These are phyloP conservation scores for Pleurotus cornucopiae DNA, from an alignment of 768 basidiomycete species.

Conservation along the genomic window DNA sequence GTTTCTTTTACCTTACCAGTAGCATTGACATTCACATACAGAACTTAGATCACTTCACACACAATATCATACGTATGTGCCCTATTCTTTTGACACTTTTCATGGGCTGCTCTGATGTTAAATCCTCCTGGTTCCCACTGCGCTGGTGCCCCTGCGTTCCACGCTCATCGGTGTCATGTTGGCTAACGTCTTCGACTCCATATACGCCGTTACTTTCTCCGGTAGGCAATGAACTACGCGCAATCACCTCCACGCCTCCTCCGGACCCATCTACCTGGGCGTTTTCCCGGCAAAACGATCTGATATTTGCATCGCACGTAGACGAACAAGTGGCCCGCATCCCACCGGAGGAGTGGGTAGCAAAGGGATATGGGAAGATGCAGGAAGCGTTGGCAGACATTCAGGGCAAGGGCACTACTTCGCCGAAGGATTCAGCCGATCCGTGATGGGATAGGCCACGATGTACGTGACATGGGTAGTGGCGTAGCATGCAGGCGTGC, in stretches of 20 bases:
- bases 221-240: constrained; percentile 54
- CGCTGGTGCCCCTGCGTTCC: not conserved
- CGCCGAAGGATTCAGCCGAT: too few species aligned
- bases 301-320: constrained; percentile 37
- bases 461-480: too few species aligned
- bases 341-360: constrained; percentile 55
- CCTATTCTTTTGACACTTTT: not conserved
- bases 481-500: too few species aligned
- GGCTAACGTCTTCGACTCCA: not conserved
- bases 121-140: not conserved
- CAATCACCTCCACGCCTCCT: constrained; percentile 54
- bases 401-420: too few species aligned
- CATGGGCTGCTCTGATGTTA: constrained; percentile 4
- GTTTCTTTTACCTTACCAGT: too few species aligned
- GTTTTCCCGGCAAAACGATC: constrained; percentile 56
- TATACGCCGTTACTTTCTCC: constrained; percentile 4
- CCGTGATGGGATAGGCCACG: too few species aligned
- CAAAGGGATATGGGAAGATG: constrained; percentile 42
- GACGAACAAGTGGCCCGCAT: constrained; percentile 32
- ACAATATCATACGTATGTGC: constrained; percentile 58
- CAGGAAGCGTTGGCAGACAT: constrained; percentile 27
- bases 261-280: constrained; percentile 61
- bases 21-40: constrained; percentile 12
- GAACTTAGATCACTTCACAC: constrained; percentile 71
- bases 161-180: not conserved